Conservation (phyloP, 345 rosid species). For the Eucalyptus cloeziana region DNA sequence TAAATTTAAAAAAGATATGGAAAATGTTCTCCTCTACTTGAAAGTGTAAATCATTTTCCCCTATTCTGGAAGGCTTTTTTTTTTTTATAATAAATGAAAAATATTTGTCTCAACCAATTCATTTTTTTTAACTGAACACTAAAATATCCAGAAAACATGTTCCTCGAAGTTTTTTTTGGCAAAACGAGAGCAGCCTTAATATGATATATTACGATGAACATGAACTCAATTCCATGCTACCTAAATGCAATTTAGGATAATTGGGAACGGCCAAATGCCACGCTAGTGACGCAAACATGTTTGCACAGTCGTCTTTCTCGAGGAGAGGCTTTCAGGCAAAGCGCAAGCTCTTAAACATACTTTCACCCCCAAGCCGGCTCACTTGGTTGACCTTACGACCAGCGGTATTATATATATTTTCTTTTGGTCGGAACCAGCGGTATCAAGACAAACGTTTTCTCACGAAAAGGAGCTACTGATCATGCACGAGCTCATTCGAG, state of each 20-base stretch:
- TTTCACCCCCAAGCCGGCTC: accelerated
- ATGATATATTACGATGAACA: background rate
- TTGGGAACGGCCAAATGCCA: background rate
- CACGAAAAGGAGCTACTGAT: background rate
- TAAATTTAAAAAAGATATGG: too few species aligned
- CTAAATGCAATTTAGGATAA: background rate
- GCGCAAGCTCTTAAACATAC: background rate
- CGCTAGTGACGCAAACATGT: background rate
- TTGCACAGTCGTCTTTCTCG: background rate
- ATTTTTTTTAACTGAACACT: too few species aligned
- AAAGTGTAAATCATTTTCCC: too few species aligned
- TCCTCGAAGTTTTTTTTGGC: background rate
- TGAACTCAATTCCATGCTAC: background rate
- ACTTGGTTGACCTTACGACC: background rate
- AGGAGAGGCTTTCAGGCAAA: background rate
- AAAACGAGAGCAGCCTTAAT: background rate
- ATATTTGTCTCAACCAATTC: too few species aligned
- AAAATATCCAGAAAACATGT: too few species aligned
- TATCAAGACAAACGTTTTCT: background rate
- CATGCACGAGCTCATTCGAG: background rate
- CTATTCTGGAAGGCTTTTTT: too few species aligned
- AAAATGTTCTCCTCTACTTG: too few species aligned
- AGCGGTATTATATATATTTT: too few species aligned
- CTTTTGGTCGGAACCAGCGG: background rate
- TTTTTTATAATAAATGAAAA: too few species aligned